Conservation (phyloP, 345 rosid genomes). For the Eucalyptus polyanthemos region DNA sequence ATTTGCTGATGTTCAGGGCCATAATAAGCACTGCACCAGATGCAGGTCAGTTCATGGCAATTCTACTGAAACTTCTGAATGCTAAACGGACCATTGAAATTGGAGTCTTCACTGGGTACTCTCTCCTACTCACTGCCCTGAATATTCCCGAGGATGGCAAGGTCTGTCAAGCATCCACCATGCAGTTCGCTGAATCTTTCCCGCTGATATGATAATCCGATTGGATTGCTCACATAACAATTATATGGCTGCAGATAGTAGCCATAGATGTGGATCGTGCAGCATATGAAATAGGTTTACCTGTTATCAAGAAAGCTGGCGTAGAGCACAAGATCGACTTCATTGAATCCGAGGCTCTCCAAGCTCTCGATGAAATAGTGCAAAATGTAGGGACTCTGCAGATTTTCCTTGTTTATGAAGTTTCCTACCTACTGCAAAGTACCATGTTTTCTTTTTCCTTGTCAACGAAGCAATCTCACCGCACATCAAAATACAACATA, state of each 20-base stretch:
- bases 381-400: slow-evolving; percentile 2
- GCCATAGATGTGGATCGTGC: slow-evolving; percentile 22
- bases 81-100: slow-evolving; percentile 60
- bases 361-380: slow-evolving; percentile 17
- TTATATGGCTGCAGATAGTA: neutral
- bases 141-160: slow-evolving; percentile 59
- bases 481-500: neutral
- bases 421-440: neutral
- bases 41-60: slow-evolving; percentile 54
- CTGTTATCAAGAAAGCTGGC: slow-evolving; percentile 19
- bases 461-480: neutral
- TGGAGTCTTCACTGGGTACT: slow-evolving; percentile 79
- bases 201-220: neutral
- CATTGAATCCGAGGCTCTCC: slow-evolving; percentile 17
- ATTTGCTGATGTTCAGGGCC: neutral
- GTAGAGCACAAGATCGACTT: slow-evolving; percentile 33
- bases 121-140: slow-evolving; percentile 82
- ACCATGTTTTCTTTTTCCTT: neutral
- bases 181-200: neutral
- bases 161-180: neutral
- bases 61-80: slow-evolving; percentile 43
- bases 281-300: slow-evolving; percentile 20
- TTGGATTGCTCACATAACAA: neutral
- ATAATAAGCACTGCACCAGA: slow-evolving; percentile 53
- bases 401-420: neutral